Evolutionary conservation across 2,329 filamentous ascomycete species (phyloP).

Genomic region (Lasiodiplodia hormozganensis): DNA sequence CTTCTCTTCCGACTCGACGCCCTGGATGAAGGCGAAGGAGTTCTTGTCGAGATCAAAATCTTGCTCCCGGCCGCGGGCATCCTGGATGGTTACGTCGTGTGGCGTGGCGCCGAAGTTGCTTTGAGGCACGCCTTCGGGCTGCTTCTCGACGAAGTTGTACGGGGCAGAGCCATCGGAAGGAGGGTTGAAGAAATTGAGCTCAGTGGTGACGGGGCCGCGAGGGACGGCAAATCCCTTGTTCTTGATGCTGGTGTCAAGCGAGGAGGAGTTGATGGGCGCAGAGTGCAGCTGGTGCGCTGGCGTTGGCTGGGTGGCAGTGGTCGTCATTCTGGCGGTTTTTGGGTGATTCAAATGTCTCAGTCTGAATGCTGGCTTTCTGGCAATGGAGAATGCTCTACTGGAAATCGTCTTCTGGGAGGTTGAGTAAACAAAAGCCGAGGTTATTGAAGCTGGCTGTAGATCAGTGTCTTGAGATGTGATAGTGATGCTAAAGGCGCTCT

Average conservation of each 20-base stretch:
- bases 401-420: background rate
- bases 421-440: background rate
- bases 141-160: conserved; percentile 71
- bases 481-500: conserved; percentile 16
- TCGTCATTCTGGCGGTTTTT: conserved; percentile 47
- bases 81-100: conserved; percentile 67
- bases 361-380: background rate
- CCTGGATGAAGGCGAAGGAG: conserved; percentile 72
- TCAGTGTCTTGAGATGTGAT: background rate
- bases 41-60: conserved; percentile 73
- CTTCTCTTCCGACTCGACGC: conserved; percentile 62
- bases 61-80: conserved; percentile 75
- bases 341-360: background rate
- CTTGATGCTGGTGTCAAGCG: conserved; percentile 38
- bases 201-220: conserved; percentile 67
- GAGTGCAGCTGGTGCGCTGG: conserved; percentile 51
- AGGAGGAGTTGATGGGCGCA: conserved; percentile 36
- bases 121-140: conserved; percentile 66
- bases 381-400: background rate
- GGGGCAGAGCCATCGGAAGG: conserved; percentile 67
- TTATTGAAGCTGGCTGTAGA: background rate
- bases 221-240: conserved; percentile 49
- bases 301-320: conserved; percentile 49
- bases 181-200: conserved; percentile 70
- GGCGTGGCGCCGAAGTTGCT: conserved; percentile 65